Percentiles rank a stretch among this genome's conserved stretches.
Conservation (phyloP, 495 filamentous ascomycete genomes). For the Lentithecium fluviatile region DNA sequence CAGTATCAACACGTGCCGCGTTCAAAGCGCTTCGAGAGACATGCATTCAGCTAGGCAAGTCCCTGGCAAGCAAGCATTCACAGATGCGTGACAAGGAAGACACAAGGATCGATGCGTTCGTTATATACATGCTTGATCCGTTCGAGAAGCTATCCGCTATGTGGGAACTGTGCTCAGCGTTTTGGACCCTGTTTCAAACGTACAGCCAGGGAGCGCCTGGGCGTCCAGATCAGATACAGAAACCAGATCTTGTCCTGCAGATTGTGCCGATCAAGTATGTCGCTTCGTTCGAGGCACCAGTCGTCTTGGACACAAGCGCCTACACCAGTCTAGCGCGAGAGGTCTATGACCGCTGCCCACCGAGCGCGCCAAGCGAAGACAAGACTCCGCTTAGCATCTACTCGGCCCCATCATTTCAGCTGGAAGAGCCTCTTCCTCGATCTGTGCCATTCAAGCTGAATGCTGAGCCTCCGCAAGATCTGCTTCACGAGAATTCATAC, state of each 20-base stretch:
- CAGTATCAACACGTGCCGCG: conserved; percentile 12
- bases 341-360: conserved; percentile 79
- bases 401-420: conserved; percentile 69
- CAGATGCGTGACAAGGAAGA: conserved; percentile 53
- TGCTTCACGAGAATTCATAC: conserved; percentile 78
- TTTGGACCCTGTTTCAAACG: conserved; percentile 69
- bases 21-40: conserved; percentile 28
- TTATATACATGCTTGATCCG: conserved; percentile 84
- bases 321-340: conserved; percentile 73
- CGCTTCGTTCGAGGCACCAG: conserved; percentile 61
- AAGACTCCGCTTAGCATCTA: conserved; percentile 41
- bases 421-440: conserved; percentile 70
- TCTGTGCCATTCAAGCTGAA: conserved; percentile 76
- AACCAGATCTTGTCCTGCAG: conserved; percentile 72
- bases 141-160: conserved; percentile 63
- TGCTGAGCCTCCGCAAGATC: conserved; percentile 62
- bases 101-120: conserved; percentile 50
- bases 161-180: conserved; percentile 75
- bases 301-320: conserved; percentile 64
- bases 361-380: conserved; percentile 44
- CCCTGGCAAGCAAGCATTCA: conserved; percentile 18
- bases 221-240: conserved; percentile 44
- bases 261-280: conserved; percentile 74
- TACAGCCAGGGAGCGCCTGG: conserved; percentile 54
- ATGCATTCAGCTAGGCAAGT: conserved; percentile 33